Evolutionary conservation across 2,329 filamentous ascomycete genomes (phyloP), one percentile per base, ranked within the genome.

Genomic region (Setomelanomma holmii): DNA sequence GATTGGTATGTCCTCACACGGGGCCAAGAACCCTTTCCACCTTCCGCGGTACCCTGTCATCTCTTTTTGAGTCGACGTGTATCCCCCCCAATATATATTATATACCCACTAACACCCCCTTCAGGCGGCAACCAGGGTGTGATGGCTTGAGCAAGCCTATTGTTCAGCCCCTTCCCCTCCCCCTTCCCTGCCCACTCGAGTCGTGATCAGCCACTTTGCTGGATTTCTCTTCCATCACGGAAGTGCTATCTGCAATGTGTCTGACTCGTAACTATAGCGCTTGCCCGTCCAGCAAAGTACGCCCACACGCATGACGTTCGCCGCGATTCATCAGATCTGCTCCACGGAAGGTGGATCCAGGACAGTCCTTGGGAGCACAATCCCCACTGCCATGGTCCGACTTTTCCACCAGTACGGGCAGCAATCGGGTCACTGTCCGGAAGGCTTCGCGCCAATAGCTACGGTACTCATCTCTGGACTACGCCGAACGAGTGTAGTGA

Each of bases 1-100:
- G 78, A 78, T 87, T 45, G 75, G 75, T 78, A 70, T 35, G 73
- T 69, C 49, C 41, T 17, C 49, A 43, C 16, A 14, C 36, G 19
- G 19, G 33, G 17, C 17, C 39, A 48, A 42, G 48, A 58, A 63
- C 27, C 49, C 50, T 44, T 54, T 59, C 36, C 43, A 48, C 40
- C 49, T 47, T 19, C 34, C 47, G 40, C 43, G 33, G 38, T 27
- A 41, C 11, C 17, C 45, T 8, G 39, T 24, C 3, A 46, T 39
- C 16, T 16, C 17, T 2, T 47, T 20, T 11, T 21, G 10, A 21
- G 22, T 46, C 41, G 49, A 27, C 47, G 33, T 44, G 19, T 27
- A 21, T 33, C 30, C 34, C 10, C 38, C 35, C 34, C 45, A 40
- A 49, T 50, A 52, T 53, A 56, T 61, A 56, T 64, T 53, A 54